A percentile compares a stretch with the other conserved stretches of the same genome.
Conservation (phyloP, 1,284 basidiomycete genomes). For the Melampsora larici-populina region DNA sequence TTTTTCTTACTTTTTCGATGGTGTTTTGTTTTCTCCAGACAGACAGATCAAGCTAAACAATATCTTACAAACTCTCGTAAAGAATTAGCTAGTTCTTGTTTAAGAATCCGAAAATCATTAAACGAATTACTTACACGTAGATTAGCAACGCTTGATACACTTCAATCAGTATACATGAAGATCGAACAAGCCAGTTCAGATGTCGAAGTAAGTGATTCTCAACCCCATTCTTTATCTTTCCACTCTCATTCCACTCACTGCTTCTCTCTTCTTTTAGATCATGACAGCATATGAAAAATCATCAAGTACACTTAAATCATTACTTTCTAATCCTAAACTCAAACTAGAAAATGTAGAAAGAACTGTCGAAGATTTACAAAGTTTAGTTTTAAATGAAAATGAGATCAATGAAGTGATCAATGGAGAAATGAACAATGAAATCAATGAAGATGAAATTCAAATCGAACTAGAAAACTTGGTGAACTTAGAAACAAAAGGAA, state of each 20-base stretch:
- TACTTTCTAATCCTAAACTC: conserved; percentile 2
- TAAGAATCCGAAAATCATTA: conserved; percentile 8
- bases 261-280: conserved; percentile 8
- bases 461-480: conserved; percentile 21
- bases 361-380: conserved; percentile 14
- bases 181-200: conserved; percentile 43
- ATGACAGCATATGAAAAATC: conserved; percentile 38
- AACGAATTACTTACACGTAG: conserved; percentile 19
- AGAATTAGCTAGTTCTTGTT: conserved; percentile 13
- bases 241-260: background rate
- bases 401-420: conserved; percentile 14
- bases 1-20: background rate
- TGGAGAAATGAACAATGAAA: background rate
- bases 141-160: conserved; percentile 19
- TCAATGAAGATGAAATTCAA: conserved; percentile 14
- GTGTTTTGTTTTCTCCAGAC: background rate
- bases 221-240: background rate
- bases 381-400: conserved; percentile 1
- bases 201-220: conserved; percentile 11
- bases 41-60: conserved; percentile 27
- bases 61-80: conserved; percentile 14
- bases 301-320: conserved; percentile 12
- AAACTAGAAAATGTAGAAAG: conserved; percentile 6
- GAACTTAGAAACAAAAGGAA: background rate
- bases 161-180: conserved; percentile 28